Evolutionary conservation across 2,329 filamentous ascomycete species (phyloP), one percentile per base, ranked within the genome.

Genomic region (Sarocladium kiliense): DNA sequence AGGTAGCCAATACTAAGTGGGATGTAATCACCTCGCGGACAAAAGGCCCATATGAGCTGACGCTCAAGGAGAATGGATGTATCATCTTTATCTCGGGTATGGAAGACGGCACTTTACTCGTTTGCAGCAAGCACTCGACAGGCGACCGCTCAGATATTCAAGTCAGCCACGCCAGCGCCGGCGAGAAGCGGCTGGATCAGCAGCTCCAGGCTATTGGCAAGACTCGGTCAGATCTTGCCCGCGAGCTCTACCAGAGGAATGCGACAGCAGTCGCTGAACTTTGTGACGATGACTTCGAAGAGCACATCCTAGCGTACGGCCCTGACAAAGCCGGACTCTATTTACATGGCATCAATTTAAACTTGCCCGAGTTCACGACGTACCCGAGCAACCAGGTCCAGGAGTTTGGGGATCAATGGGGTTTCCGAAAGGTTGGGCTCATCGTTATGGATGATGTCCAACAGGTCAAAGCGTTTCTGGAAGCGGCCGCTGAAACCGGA

Each of bases 101-200:
- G 21, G 89, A 95, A 64, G 92, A 97, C 64, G 92, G 84, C 34
- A 91, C 89, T 1, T 77, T 99, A 10, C 77, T 99, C 7, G 92
- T 99, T n/a, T 97, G 93, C 81, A 97, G 93, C 78, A 99, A 99
- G 68, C 94, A 99, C 70, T 97, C 94, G 0, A 97, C 92, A 0
- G 94, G 94, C 6, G 77, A 83, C 23, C 82, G 93, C n/a, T 72
- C 71, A 21, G 90, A 95, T 66, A 73, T 77, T 4, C 79, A 85
- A 27, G 61, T 88, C 56, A 97, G 90, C 71, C 94, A 99, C 75
- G 90, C 94, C 2, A 78, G 81, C 57, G 91, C 85, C 3, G 94
- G 93, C 45, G 92, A 97, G 75, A 73, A 73, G 57, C 93, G 90
- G 79, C 78, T 96, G 1, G 87, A 94, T 68, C 80, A 77, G 60